These are phyloP conservation scores for Arachnopeziza araneosa DNA, from an alignment of 2,329 filamentous ascomycete species.

Conservation along the genomic window DNA sequence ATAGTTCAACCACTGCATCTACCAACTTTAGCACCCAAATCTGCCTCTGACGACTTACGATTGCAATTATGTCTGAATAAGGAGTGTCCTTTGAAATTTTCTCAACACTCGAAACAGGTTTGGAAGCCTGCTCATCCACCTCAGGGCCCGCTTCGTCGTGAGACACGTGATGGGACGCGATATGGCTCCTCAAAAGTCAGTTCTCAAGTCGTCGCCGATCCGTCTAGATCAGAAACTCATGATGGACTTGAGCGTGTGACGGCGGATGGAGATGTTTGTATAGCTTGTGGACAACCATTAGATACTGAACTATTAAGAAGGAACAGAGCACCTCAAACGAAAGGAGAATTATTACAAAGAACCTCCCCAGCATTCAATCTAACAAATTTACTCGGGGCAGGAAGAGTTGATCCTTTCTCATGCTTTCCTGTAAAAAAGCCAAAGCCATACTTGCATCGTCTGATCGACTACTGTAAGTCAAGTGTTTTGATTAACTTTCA, in stretches of 20 bases:
- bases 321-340: neutral
- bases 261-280: no score
- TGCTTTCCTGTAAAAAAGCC: neutral
- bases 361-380: neutral
- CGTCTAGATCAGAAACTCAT: no score
- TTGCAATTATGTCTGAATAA: neutral
- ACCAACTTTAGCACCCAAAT: neutral
- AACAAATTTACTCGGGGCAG: neutral
- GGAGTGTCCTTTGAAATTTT: neutral
- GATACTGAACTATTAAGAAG: no score
- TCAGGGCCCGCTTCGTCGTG: no score
- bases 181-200: no score
- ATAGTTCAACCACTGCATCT: neutral
- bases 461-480: neutral
- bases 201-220: no score
- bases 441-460: neutral
- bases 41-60: no score
- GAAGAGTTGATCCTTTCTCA: conserved; percentile 1
- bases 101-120: neutral
- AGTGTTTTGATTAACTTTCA: neutral
- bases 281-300: no score
- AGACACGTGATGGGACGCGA: neutral
- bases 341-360: neutral
- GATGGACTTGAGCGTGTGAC: no score
- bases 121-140: no score